Percentiles rank a stretch among this genome's conserved stretches.
Conservation (phyloP, 2,329 filamentous ascomycete genomes). For the Paramyrothecium sp. region DNA sequence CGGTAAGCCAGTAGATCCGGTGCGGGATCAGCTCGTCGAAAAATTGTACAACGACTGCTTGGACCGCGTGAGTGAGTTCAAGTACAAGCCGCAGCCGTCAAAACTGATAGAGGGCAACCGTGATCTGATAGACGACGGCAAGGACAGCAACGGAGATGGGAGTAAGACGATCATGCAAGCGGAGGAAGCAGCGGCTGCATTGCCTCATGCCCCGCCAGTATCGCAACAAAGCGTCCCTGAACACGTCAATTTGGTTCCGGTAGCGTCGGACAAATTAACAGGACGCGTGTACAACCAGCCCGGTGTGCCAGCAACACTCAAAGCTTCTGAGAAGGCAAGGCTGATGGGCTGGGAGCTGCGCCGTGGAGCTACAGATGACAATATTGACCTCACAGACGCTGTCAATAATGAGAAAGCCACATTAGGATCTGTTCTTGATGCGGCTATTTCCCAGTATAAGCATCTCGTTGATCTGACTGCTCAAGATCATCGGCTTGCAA, state of each 20-base stretch:
- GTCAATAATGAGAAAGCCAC: constrained; percentile 67
- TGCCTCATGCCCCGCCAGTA: constrained; percentile 53
- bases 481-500: constrained; percentile 85
- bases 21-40: constrained; percentile 80
- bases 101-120: constrained; percentile 80
- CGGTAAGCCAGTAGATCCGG: constrained; percentile 73
- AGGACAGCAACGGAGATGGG: constrained; percentile 71
- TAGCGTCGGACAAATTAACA: constrained; percentile 67
- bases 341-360: constrained; percentile 81
- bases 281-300: constrained; percentile 71
- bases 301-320: constrained; percentile 65
- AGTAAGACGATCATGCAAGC: constrained; percentile 67
- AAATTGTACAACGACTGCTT: constrained; percentile 93
- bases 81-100: constrained; percentile 69
- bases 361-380: constrained; percentile 61
- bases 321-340: constrained; percentile 74
- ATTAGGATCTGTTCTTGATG: constrained; percentile 86
- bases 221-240: constrained; percentile 52
- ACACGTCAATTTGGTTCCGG: constrained; percentile 57
- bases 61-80: constrained; percentile 87
- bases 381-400: constrained; percentile 68
- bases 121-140: constrained; percentile 76
- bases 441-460: constrained; percentile 86
- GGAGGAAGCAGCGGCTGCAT: constrained; percentile 67
- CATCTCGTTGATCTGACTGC: constrained; percentile 77